phyloP scores from a whole-genome alignment of 73 alveolate species.

The Tetrahymena elliotti region DNA sequence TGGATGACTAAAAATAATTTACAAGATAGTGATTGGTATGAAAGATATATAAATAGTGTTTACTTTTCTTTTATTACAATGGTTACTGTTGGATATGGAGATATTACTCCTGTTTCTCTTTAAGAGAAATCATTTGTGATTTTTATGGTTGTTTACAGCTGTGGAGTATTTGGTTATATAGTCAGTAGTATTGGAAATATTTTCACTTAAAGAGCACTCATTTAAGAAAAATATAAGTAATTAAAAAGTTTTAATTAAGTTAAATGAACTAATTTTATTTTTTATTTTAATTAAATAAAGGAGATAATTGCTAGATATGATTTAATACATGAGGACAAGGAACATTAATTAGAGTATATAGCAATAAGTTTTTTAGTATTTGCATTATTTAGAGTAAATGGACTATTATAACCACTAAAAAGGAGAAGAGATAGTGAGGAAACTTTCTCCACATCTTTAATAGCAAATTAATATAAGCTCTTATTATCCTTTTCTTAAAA shows the following conservation, averaged over 20 bases:
- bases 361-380: neutral
- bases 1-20: slow-evolving; percentile 18
- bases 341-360: neutral
- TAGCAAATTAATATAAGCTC: neutral
- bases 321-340: neutral
- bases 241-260: neutral
- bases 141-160: slow-evolving; percentile 19
- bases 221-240: neutral
- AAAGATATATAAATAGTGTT: slow-evolving; percentile 3
- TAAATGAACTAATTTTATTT: too few relatives aligned
- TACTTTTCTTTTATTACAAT: slow-evolving; percentile 31
- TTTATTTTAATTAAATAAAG: neutral
- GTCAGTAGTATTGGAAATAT: slow-evolving; percentile 19
- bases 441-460: neutral
- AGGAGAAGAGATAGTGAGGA: neutral
- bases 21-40: slow-evolving; percentile 4
- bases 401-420: neutral
- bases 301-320: neutral
- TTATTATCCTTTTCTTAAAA: neutral
- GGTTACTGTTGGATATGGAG: slow-evolving; percentile 42
- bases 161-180: slow-evolving; percentile 36
- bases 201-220: neutral
- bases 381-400: neutral
- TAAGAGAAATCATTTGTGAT: slow-evolving; percentile 21
- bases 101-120: slow-evolving; percentile 17